These are phyloP conservation scores for Artemisia argyi DNA, from an alignment of 129 eudicot species.

Conservation along the genomic window DNA sequence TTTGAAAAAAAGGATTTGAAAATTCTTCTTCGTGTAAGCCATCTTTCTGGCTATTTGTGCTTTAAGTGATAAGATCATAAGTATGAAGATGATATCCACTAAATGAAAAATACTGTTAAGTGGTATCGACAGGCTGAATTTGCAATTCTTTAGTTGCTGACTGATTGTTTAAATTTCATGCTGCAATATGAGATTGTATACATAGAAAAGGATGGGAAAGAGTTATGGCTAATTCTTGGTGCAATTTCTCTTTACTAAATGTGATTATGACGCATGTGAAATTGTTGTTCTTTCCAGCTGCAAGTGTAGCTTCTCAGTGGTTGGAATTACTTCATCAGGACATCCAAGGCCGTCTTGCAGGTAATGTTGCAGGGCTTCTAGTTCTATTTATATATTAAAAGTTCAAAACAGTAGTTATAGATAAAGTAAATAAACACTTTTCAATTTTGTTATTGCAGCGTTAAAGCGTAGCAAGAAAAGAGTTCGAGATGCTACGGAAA, in stretches of 20 bases:
- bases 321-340: conserved; percentile 83
- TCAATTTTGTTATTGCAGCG: conserved; percentile 51
- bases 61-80: too few relatives aligned
- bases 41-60: too few relatives aligned
- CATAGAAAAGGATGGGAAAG: neutral
- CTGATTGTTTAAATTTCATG: neutral
- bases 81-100: too few relatives aligned
- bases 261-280: conserved; percentile 2
- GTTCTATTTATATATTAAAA: neutral
- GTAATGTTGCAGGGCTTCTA: conserved; percentile 32
- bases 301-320: conserved; percentile 90
- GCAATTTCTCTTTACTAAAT: neutral
- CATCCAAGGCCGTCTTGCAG: conserved; percentile 85
- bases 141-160: too few relatives aligned
- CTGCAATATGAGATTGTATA: conserved; percentile 1
- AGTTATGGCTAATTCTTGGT: neutral
- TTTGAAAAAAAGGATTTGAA: too few relatives aligned
- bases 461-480: conserved; percentile 78
- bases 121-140: too few relatives aligned
- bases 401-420: neutral
- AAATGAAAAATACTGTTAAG: too few relatives aligned
- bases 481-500: conserved; percentile 57
- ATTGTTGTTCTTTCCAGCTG: conserved; percentile 52
- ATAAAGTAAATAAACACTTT: conserved; percentile 14
- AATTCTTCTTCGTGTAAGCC: too few relatives aligned